Conservation (phyloP, 2,329 filamentous ascomycete genomes). For the Blastomyces gilchristii region DNA sequence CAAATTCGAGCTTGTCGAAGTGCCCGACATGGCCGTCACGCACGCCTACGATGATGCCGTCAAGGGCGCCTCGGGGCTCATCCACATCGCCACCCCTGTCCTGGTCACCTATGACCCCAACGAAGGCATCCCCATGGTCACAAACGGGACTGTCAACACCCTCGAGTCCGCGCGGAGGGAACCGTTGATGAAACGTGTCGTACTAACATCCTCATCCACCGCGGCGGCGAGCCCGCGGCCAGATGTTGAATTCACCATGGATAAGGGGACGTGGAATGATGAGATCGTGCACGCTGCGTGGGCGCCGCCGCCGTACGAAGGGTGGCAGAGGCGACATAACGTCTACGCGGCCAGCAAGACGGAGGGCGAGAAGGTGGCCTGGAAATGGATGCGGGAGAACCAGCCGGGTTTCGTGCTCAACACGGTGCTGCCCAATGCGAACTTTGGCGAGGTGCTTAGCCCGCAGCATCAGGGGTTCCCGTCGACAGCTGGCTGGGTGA, state of each 20-base stretch:
- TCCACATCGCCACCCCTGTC: slow-evolving; percentile 7
- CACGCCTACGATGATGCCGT: slow-evolving; percentile 7
- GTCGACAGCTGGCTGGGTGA: slow-evolving; percentile 16
- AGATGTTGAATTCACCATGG: slow-evolving; percentile 27
- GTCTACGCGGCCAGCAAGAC: slow-evolving; percentile 41
- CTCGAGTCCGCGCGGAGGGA: slow-evolving; percentile 3
- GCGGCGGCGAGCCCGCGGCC: slow-evolving; percentile 29
- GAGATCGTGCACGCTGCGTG: slow-evolving; percentile 26
- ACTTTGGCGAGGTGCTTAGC: slow-evolving; percentile 28
- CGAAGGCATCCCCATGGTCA: slow-evolving; percentile 3
- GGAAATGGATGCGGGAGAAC: slow-evolving; percentile 38
- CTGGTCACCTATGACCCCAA: slow-evolving; percentile 3
- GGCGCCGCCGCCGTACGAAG: slow-evolving; percentile 24
- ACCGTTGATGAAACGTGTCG: slow-evolving; percentile 31
- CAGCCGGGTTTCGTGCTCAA: slow-evolving; percentile 39
- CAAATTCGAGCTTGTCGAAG: slow-evolving; percentile 6
- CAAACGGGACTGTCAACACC: not conserved
- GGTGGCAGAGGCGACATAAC: slow-evolving; percentile 16
- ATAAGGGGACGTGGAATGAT: slow-evolving; percentile 31
- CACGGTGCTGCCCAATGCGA: slow-evolving; percentile 27
- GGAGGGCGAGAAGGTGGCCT: slow-evolving; percentile 38
- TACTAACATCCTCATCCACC: slow-evolving; percentile 35
- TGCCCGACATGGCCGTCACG: slow-evolving; percentile 5
- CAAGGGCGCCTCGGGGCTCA: slow-evolving; percentile 6
- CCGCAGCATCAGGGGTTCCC: slow-evolving; percentile 22